A percentile compares a stretch with the other conserved stretches of the same genome.
Evolutionary conservation across 2,329 filamentous ascomycete genomes (phyloP).

Genomic region (Alternaria sp.): DNA sequence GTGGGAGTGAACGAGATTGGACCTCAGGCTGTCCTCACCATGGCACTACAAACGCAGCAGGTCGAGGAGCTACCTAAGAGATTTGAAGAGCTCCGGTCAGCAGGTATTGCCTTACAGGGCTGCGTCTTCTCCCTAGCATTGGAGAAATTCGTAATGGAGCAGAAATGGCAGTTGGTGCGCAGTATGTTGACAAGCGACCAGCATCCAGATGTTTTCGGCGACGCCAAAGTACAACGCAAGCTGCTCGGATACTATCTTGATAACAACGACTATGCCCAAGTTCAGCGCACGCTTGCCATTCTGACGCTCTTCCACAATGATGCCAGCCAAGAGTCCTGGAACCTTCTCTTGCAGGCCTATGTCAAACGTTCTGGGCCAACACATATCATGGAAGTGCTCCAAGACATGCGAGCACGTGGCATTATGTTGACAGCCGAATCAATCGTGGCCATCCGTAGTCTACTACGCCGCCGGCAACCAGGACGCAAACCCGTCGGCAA

Average conservation of each 20-base stretch:
- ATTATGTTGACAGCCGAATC: conserved; percentile 56
- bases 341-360: conserved; percentile 58
- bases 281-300: conserved; percentile 65
- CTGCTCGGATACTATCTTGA: conserved; percentile 63
- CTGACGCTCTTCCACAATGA: conserved; percentile 57
- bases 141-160: conserved; percentile 67
- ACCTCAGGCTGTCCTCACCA: conserved; percentile 77
- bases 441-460: conserved; percentile 50
- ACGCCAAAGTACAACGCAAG: conserved; percentile 62
- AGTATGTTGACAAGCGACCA: conserved; percentile 67
- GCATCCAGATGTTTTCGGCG: conserved; percentile 70
- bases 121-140: conserved; percentile 73
- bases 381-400: conserved; percentile 48
- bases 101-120: conserved; percentile 69
- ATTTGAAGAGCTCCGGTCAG: conserved; percentile 67
- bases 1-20: conserved; percentile 78
- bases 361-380: conserved; percentile 37
- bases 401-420: conserved; percentile 60
- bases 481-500: conserved; percentile 47
- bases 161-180: conserved; percentile 62
- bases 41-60: conserved; percentile 72
- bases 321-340: conserved; percentile 54
- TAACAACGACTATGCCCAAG: conserved; percentile 60
- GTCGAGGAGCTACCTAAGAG: conserved; percentile 65
- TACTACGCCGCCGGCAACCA: conserved; percentile 52